Evolutionary conservation across 2,329 filamentous ascomycete species (phyloP), one percentile per base, ranked within the genome.

Genomic region (Ophiosphaerella korrae): DNA sequence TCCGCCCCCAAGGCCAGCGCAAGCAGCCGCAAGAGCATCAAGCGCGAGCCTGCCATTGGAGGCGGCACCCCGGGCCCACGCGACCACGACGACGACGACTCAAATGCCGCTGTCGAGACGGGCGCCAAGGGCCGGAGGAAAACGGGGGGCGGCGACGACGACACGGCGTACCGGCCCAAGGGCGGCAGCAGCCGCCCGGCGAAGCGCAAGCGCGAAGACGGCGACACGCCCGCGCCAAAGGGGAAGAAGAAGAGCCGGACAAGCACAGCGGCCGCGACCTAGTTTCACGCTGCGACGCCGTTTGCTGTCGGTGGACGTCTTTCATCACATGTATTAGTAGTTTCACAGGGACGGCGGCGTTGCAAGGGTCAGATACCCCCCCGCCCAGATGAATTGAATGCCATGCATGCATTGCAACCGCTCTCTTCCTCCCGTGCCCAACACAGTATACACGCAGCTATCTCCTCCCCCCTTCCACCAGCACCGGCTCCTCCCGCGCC

Each of bases 81-180:
- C 47, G 67, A 75, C n/a, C 61, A 63, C 49, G 76, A 74, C 8
- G 77, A 77, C 23, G 77, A 80, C 3, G 76, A 78, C 40, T 64
- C 60, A 7, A 29, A 29, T 8, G 64, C 65, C 32, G 67, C 63
- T 31, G 71, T 64, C 18, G 73, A 72, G 39, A 62, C 33, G 16
- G 40, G 57, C 3, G 65, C 47, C 29, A 67, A 66, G 33, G 58
- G 47, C 0, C 52, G 61, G 16, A 50, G 64, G 11, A 70, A 66
- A n/a, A 68, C 70, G 7, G 70, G 66, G 1, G 67, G 65, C 18
- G 66, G 64, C 26, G 67, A 68, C 11, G 76, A 79, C 45, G 78
- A 80, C 55, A 70, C 73, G 11, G 72, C 77, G 3, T 81, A 80
- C 56, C 61, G 78, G 32, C 76, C 78, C 16, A 81, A 81, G 57